Evolutionary conservation across 805 yeast genomes (phyloP), one percentile per base, ranked within the genome.

Genomic region (Ogataea glucozyma): DNA sequence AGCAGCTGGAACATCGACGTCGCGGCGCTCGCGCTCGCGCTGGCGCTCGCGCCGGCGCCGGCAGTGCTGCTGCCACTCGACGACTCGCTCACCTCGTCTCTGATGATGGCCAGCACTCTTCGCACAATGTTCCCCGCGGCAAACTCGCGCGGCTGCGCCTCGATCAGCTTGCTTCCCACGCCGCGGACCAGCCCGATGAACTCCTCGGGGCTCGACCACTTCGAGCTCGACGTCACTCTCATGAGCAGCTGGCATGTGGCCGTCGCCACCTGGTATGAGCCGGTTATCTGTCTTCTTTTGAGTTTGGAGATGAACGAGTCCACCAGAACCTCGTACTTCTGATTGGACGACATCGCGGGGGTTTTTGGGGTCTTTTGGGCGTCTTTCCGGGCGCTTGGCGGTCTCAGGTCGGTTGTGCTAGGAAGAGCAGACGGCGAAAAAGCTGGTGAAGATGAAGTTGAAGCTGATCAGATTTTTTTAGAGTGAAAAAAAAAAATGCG

Each of bases 121-220:
- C 98, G 78, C 13, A 91, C 85, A 27, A 93, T 83, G 62, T 93
- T 93, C 8, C 98, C 98, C 42, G 90, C 79, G 3, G 89, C 78
- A 53, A 89, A 82, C 55, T 90, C 95, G 50, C 88, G 76, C 6
- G 98, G 97, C 58, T 87, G 93, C 3, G 97, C 96, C 18, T 74
- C 77, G 27, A 79, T 79, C 36, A 93, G 67, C 23, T 75, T 67
- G 29, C 70, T 69, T 7, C 98, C 99, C 14, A 90, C 78, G 42
- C 72, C 71, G 54, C 95, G 79, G 52, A 91, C 79, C 45, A 85
- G 79, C 13, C 65, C 65, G 20, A 91, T 82, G 48, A 91, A 71
- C 47, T 86, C 88, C 46, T 78, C 82, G 9, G 88, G 78, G 44
- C 79, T 78, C 38, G 78, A 71, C 98, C 98, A 93, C 60, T 96